Percentiles rank a stretch among this genome's conserved stretches.
Conservation (phyloP, 768 basidiomycete genomes). For the Pleurotus citrinopileatus region DNA sequence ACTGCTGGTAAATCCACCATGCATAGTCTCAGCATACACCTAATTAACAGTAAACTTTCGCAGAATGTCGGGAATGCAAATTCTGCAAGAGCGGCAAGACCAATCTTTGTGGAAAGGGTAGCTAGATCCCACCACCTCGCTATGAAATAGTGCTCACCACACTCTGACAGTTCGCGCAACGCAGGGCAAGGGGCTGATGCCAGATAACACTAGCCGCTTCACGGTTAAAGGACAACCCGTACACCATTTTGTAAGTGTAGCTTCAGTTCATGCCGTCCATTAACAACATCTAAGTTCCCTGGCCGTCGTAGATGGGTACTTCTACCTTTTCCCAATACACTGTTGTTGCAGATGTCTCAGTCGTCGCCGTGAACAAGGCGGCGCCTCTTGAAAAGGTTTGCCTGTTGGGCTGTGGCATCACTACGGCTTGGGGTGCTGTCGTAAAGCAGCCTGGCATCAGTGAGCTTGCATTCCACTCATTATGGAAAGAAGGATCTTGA, state of each 20-base stretch:
- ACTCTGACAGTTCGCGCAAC: slow-evolving; percentile 73
- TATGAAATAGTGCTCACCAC: neutral
- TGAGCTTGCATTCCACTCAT: slow-evolving; percentile 31
- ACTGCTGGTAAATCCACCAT: slow-evolving; percentile 69
- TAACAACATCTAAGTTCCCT: neutral
- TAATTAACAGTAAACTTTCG: neutral
- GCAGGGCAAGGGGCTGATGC: slow-evolving; percentile 94
- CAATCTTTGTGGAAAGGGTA: slow-evolving; percentile 95
- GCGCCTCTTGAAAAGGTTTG: slow-evolving; percentile 97
- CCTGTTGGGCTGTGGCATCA: slow-evolving; percentile 93
- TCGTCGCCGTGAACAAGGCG: slow-evolving; percentile 81
- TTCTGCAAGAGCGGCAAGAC: slow-evolving; percentile 99
- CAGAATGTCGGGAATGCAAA: slow-evolving; percentile 95
- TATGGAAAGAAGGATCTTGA: neutral
- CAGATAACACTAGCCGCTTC: slow-evolving; percentile 87
- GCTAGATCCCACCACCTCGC: neutral
- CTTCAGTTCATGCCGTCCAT: neutral
- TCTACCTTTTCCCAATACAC: slow-evolving; percentile 99
- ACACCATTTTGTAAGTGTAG: slow-evolving; percentile 78
- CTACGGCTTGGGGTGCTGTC: slow-evolving; percentile 97
- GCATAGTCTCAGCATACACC: neutral
- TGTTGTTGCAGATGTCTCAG: slow-evolving; percentile 95
- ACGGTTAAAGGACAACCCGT: slow-evolving; percentile 83
- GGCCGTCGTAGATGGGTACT: slow-evolving; percentile 87
- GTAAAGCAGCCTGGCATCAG: slow-evolving; percentile 87